Evolutionary conservation across 768 basidiomycete species (phyloP).

Genomic region (Boletus insuetus): DNA sequence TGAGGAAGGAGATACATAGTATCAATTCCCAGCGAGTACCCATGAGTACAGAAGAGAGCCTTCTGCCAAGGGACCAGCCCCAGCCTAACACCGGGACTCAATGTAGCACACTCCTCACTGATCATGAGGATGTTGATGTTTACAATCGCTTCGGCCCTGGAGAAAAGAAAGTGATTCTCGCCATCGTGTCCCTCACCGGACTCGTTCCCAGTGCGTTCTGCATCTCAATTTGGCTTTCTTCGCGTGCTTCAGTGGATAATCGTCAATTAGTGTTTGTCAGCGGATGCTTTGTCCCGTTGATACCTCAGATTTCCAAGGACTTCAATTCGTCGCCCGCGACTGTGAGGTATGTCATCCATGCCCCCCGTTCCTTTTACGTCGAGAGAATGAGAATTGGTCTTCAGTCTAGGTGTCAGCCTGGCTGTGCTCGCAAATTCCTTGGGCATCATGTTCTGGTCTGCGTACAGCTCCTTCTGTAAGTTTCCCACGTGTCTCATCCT

Average conservation of each 20-base stretch:
- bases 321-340: slow-evolving; percentile 53
- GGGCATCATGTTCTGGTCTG: slow-evolving; percentile 51
- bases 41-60: slow-evolving; percentile 31
- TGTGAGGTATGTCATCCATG: slow-evolving; percentile 45
- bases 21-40: no score
- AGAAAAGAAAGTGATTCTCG: slow-evolving; percentile 54
- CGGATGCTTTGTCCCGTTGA: slow-evolving; percentile 69
- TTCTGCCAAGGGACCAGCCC: slow-evolving; percentile 18
- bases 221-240: neutral
- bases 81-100: neutral
- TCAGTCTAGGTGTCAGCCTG: slow-evolving; percentile 50
- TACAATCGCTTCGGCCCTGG: slow-evolving; percentile 57
- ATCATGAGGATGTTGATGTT: no score
- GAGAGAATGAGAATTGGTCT: neutral
- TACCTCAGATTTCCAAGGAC: slow-evolving; percentile 70
- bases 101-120: slow-evolving; percentile 1
- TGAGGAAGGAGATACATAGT: no score
- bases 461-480: slow-evolving; percentile 50
- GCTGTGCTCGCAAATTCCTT: slow-evolving; percentile 47
- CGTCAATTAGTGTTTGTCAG: slow-evolving; percentile 56
- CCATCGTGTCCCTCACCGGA: slow-evolving; percentile 58
- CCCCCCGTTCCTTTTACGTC: neutral
- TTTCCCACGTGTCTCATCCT: neutral
- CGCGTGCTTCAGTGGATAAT: neutral
- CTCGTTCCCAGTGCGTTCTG: slow-evolving; percentile 55